Evolutionary conservation across 1,139 yeast species (phyloP), one percentile per base, ranked within the genome.

Genomic region (Protomyces pachydermus): DNA sequence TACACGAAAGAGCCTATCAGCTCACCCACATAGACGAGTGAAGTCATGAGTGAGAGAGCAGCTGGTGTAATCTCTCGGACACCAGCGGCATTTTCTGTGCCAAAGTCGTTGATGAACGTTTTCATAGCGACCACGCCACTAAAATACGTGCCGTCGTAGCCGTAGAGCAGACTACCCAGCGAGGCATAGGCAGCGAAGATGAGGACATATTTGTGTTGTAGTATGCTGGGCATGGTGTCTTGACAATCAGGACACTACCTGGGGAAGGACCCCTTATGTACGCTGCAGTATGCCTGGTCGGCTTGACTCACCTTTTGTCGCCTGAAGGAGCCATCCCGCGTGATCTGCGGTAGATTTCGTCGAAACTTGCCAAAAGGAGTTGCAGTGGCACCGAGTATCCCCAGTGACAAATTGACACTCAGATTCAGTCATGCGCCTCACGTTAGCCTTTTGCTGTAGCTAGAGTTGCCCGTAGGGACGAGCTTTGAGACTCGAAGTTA

Each of bases 111-210:
- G 38, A 52, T 37, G 45, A 60, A 60, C 46, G 77, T 79, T n/a
- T 76, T 73, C 85, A 82, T 82, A 67, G 81, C 84, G 77, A 82
- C 71, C 67, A 83, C 78, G 74, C 85, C 85, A 32, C 82, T 77
- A 67, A 83, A 82, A 66, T 83, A 80, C 71, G 85, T 82, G 71
- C 83, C 61, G 20, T 57, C 86, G 72, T 81, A 83, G 68, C 86
- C 86, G 71, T 74, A 82, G 64, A 82, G 77, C 62, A 83, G 72
- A 74, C 86, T 86, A 71, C 85, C 86, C 68, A 81, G 77, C n/a
- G 83, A 79, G 38, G 81, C 81, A 69, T 80, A 80, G 57, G 77
- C 71, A 57, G 76, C 67, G 18, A 65, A 65, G 25, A 67, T 52
- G 35, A 60, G 57, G 4, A 55, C 63, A 51, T 55, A 60, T 23